phyloP scores from a whole-genome alignment of 108 stramenopile species.

The Cyclotella kingstonii region DNA sequence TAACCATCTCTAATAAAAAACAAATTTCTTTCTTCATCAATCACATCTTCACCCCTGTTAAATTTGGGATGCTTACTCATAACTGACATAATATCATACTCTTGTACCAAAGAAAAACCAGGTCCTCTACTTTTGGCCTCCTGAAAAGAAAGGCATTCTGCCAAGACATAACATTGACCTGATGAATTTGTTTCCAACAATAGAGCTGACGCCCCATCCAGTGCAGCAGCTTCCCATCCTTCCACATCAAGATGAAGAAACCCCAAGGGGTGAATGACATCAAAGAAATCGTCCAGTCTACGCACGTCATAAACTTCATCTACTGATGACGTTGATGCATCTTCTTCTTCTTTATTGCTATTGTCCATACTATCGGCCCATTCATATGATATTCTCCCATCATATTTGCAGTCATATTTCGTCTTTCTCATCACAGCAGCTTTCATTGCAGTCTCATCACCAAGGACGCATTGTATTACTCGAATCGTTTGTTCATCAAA shows the following conservation, averaged over 20 bases:
- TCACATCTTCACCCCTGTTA: conserved; percentile 25
- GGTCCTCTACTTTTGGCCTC: conserved; percentile 22
- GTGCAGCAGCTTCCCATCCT: conserved; percentile 35
- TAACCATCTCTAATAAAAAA: conserved; percentile 21
- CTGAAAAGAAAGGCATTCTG: conserved; percentile 17
- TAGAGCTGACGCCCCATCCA: conserved; percentile 23
- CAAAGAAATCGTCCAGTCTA: conserved; percentile 30
- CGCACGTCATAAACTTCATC: conserved; percentile 10
- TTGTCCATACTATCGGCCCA: conserved; percentile 1
- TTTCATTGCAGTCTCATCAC: conserved; percentile 22
- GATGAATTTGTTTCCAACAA: background rate
- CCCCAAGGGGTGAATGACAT: conserved; percentile 28
- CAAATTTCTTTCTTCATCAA: conserved; percentile 36
- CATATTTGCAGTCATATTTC: conserved; percentile 16
- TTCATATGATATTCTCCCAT: conserved; percentile 30
- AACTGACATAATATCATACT: conserved; percentile 20
- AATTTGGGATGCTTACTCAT: conserved; percentile 26
- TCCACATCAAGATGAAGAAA: conserved; percentile 42
- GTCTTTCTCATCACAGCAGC: conserved; percentile 9
- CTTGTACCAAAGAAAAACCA: conserved; percentile 23
- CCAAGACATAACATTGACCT: conserved; percentile 23
- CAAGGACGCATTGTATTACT: conserved; percentile 30
- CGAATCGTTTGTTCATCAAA: conserved; percentile 17
- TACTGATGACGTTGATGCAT: background rate
- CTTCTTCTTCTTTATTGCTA: conserved; percentile 5